phyloP scores from a whole-genome alignment of 176 grass and related monocot species.

The Leersia perrieri region DNA sequence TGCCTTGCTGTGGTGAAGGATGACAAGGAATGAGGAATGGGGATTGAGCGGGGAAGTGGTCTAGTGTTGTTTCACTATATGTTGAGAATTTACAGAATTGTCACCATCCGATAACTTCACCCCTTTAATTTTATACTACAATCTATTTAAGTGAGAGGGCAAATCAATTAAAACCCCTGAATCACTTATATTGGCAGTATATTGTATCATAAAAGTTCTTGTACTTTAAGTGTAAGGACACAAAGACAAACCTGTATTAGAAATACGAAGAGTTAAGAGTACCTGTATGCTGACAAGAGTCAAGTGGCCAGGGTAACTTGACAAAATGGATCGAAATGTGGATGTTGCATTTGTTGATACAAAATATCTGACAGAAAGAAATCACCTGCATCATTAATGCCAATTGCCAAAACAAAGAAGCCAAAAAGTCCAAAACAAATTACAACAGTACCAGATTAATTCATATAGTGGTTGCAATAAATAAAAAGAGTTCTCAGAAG shows the following conservation, averaged over 20 bases:
- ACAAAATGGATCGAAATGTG: slow-evolving; percentile 80
- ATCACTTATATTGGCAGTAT: no score
- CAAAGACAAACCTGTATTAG: neutral
- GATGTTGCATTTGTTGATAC: slow-evolving; percentile 88
- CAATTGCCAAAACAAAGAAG: slow-evolving; percentile 31
- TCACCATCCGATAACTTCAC: no score
- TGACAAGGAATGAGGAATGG: no score
- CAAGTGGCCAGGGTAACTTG: slow-evolving; percentile 77
- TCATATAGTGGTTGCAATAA: neutral
- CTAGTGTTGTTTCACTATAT: no score
- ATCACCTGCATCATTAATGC: neutral
- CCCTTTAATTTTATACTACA: no score
- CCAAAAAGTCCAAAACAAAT: neutral
- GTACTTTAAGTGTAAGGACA: neutral
- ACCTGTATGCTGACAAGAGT: slow-evolving; percentile 85
- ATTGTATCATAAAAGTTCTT: no score
- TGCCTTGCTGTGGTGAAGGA: no score
- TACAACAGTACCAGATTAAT: neutral
- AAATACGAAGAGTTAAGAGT: slow-evolving; percentile 21
- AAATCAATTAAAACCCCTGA: no score
- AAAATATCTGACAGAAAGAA: slow-evolving; percentile 63
- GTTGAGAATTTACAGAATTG: no score
- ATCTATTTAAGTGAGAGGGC: no score
- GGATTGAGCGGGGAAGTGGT: no score
- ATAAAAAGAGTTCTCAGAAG: neutral